phyloP scores from a whole-genome alignment of 1,139 yeast genomes.

The Taiozyma onychis region DNA sequence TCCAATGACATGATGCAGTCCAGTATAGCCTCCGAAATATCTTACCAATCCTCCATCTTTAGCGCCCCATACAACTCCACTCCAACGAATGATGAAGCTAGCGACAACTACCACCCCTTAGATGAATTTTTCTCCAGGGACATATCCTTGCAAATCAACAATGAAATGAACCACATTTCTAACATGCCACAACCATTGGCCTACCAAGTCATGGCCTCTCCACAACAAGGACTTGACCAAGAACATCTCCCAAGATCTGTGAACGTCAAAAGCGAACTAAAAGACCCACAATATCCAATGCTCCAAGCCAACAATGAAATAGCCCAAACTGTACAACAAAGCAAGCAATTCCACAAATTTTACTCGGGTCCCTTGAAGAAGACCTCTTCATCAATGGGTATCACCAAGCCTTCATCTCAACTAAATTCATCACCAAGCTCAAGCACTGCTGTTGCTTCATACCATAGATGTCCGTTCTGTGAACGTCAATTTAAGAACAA shows the following conservation, averaged over 20 bases:
- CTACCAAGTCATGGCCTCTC: background rate
- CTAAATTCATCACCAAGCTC: background rate
- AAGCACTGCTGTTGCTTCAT: conserved; percentile 1
- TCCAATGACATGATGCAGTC: background rate
- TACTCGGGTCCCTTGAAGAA: conserved; percentile 5
- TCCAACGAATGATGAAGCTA: background rate
- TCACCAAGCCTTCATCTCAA: background rate
- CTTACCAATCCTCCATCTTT: conserved; percentile 10
- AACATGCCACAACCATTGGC: background rate
- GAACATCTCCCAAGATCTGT: too few species aligned
- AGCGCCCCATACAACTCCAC: conserved; percentile 2
- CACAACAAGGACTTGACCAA: background rate
- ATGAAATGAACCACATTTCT: conserved; percentile 4
- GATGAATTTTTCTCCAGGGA: conserved; percentile 11
- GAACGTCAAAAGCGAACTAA: too few species aligned
- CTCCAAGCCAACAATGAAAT: background rate
- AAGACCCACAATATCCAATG: conserved; percentile 1
- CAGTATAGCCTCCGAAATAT: conserved; percentile 5
- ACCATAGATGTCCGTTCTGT: conserved; percentile 52
- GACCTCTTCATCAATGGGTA: background rate
- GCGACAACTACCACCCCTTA: background rate
- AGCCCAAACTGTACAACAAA: background rate
- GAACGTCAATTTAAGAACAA: conserved; percentile 68
- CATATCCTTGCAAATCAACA: conserved; percentile 5
- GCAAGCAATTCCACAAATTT: conserved; percentile 13